Conservation (phyloP, 495 filamentous ascomycete species). For the Penicillium argentinense region DNA sequence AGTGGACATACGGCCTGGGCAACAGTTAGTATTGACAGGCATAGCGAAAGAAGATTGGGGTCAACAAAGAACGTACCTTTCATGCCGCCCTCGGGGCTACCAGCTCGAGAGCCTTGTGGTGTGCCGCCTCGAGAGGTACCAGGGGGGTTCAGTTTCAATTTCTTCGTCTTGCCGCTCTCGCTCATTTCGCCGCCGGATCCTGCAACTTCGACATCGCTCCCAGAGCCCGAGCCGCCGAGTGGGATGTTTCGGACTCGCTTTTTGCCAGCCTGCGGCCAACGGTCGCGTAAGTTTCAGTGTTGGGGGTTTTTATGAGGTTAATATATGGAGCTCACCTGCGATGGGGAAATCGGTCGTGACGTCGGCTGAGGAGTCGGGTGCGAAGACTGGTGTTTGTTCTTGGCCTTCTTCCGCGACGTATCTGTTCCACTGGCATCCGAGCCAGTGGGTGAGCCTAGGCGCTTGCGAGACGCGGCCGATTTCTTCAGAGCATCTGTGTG, state of each 20-base stretch:
- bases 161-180: slow-evolving; percentile 69
- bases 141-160: slow-evolving; percentile 61
- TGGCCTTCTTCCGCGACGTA: slow-evolving; percentile 82
- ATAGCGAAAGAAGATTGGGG: background rate
- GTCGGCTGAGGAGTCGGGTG: slow-evolving; percentile 54
- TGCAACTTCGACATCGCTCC: slow-evolving; percentile 76
- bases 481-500: slow-evolving; percentile 59
- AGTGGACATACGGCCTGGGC: slow-evolving; percentile 35
- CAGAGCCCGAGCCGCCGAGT: slow-evolving; percentile 56
- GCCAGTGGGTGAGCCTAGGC: slow-evolving; percentile 79
- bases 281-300: slow-evolving; percentile 11
- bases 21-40: slow-evolving; percentile 16
- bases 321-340: slow-evolving; percentile 29
- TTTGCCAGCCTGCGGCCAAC: slow-evolving; percentile 34
- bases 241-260: slow-evolving; percentile 46
- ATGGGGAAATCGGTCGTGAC: slow-evolving; percentile 55
- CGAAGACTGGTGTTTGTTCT: slow-evolving; percentile 60
- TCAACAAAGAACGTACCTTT: too few relatives aligned
- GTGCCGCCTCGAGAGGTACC: slow-evolving; percentile 50
- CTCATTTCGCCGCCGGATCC: slow-evolving; percentile 67
- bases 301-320: too few relatives aligned
- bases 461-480: slow-evolving; percentile 61
- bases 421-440: slow-evolving; percentile 93
- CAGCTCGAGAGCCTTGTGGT: slow-evolving; percentile 56
- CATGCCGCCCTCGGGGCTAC: slow-evolving; percentile 53